Conservation (phyloP, 345 rosid species). For the Viola odorata region DNA sequence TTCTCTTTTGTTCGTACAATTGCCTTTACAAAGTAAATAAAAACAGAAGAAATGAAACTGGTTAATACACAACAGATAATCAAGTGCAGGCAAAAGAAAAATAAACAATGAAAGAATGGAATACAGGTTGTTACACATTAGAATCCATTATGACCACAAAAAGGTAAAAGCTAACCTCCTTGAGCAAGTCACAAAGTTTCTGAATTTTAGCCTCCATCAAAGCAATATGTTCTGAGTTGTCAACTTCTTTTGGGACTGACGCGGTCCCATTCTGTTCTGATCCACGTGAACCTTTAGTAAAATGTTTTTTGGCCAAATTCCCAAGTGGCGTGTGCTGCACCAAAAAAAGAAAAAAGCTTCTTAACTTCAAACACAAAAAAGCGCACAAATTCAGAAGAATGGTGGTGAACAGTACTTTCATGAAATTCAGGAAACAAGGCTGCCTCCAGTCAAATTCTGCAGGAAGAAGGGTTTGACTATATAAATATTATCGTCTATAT, state of each 20-base stretch:
- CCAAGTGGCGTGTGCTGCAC: slow-evolving; percentile 78
- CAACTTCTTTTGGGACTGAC: slow-evolving; percentile 37
- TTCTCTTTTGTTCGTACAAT: slow-evolving; percentile 72
- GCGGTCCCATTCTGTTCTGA: slow-evolving; percentile 50
- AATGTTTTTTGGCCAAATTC: slow-evolving; percentile 82
- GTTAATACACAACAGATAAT: neutral
- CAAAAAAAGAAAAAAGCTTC: slow-evolving; percentile 8
- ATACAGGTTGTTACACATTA: no score
- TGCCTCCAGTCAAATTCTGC: neutral
- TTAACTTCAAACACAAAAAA: neutral
- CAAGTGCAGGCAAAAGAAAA: neutral
- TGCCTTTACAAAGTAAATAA: slow-evolving; percentile 34
- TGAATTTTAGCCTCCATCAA: slow-evolving; percentile 66
- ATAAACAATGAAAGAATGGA: no score
- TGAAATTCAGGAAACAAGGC: neutral
- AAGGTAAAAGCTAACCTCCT: slow-evolving; percentile 48
- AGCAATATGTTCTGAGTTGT: slow-evolving; percentile 56
- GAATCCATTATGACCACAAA: neutral
- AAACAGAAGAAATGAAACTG: neutral
- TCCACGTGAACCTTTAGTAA: slow-evolving; percentile 58
- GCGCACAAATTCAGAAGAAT: neutral
- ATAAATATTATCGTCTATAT: neutral
- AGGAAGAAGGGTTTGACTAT: neutral
- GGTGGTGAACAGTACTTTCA: neutral
- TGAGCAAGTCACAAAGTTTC: slow-evolving; percentile 62